Conservation (phyloP, 176 grass and related monocot genomes). For the Zea luxurians region DNA sequence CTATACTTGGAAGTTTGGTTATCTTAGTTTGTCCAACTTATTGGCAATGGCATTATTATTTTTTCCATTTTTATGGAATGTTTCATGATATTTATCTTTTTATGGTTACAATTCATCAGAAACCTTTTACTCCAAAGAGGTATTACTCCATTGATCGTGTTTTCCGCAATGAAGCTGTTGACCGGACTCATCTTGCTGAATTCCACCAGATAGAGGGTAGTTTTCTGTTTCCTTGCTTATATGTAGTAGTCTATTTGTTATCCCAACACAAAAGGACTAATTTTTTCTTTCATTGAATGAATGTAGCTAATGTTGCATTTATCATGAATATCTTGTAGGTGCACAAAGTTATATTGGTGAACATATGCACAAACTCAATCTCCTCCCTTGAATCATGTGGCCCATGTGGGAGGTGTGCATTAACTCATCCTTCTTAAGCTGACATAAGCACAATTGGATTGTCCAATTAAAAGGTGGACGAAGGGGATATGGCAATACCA, state of each 20-base stretch:
- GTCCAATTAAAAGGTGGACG: background rate
- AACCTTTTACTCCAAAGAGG: conserved; percentile 82
- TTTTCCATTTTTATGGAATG: conserved; percentile 22
- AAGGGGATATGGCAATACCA: background rate
- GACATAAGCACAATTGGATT: background rate
- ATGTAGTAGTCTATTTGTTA: conserved; percentile 1
- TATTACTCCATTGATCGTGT: conserved; percentile 95
- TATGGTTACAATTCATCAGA: conserved; percentile 42
- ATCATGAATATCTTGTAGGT: background rate
- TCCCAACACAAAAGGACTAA: background rate
- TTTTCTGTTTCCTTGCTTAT: conserved; percentile 21
- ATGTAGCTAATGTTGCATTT: background rate
- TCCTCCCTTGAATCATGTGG: background rate
- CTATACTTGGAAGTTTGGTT: background rate
- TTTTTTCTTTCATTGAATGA: background rate
- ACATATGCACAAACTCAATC: conserved; percentile 3
- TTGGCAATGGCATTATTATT: conserved; percentile 10
- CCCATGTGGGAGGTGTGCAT: background rate
- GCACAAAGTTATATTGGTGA: background rate
- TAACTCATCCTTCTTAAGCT: background rate
- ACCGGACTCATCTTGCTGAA: conserved; percentile 94
- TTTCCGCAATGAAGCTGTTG: conserved; percentile 97
- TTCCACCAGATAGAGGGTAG: conserved; percentile 99
- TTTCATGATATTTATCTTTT: conserved; percentile 17
- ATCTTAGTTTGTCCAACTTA: conserved; percentile 25